These are phyloP conservation scores for Trypanosoma grayi DNA, from an alignment of 208 protist species.

Conservation along the genomic window DNA sequence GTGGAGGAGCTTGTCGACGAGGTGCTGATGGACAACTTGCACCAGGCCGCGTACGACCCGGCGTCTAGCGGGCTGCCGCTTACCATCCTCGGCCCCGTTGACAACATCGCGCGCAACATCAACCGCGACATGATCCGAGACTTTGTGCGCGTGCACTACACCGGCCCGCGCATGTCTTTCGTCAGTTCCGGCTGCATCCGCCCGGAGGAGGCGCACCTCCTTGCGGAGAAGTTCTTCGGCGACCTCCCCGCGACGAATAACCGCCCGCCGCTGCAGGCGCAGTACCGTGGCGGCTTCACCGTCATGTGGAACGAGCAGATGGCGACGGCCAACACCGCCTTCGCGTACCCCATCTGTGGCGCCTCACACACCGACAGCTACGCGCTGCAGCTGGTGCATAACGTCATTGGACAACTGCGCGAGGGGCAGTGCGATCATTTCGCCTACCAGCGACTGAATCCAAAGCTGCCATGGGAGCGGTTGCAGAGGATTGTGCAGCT, in stretches of 20 bases:
- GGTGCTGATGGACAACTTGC: constrained; percentile 97
- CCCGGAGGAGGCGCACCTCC: constrained; percentile 90
- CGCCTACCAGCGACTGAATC: constrained; percentile 66
- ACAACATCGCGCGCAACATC: constrained; percentile 95
- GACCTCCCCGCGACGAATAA: constrained; percentile 70
- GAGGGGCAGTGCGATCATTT: constrained; percentile 78
- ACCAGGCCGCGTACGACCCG: constrained; percentile 94
- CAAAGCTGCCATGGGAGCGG: constrained; percentile 53
- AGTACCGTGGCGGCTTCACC: constrained; percentile 69
- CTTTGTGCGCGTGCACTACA: constrained; percentile 96
- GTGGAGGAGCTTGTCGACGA: constrained; percentile 95
- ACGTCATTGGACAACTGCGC: constrained; percentile 92
- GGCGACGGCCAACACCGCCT: constrained; percentile 76
- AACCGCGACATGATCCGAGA: constrained; percentile 85
- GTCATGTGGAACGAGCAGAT: constrained; percentile 79
- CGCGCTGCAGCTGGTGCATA: constrained; percentile 92
- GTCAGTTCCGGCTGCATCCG: constrained; percentile 94
- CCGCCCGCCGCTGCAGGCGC: constrained; percentile 40
- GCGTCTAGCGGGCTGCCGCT: constrained; percentile 85
- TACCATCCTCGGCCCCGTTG: constrained; percentile 97
- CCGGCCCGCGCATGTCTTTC: constrained; percentile 96
- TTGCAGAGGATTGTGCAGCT: constrained; percentile 73
- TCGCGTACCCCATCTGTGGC: constrained; percentile 84
- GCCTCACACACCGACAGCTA: constrained; percentile 91
- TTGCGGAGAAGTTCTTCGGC: constrained; percentile 91